Percentiles rank a stretch among this genome's conserved stretches.
These are phyloP conservation scores for Polyporus arcularius DNA, from an alignment of 768 basidiomycete genomes.

Conservation along the genomic window DNA sequence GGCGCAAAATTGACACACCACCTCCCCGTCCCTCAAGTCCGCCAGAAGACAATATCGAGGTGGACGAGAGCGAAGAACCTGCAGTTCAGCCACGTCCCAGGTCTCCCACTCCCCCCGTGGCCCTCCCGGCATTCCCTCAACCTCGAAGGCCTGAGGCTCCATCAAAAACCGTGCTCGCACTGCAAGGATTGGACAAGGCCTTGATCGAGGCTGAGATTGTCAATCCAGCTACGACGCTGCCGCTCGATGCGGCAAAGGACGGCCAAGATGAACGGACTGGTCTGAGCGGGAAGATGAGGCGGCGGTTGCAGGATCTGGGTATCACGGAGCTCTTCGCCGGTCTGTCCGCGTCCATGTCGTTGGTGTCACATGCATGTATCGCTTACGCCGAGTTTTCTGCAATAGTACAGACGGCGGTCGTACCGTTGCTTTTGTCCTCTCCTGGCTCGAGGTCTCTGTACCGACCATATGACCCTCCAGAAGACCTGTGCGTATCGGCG, in stretches of 20 bases:
- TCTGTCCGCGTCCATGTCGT: conserved; percentile 35
- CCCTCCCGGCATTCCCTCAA: conserved; percentile 69
- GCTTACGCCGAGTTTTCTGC: background rate
- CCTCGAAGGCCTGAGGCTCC: conserved; percentile 69
- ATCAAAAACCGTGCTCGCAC: conserved; percentile 65
- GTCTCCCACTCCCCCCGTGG: conserved; percentile 32
- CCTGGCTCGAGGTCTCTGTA: conserved; percentile 52
- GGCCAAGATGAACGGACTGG: conserved; percentile 46
- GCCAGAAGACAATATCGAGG: background rate
- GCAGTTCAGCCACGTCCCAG: conserved; percentile 1
- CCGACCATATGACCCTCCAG: conserved; percentile 61
- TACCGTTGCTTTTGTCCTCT: conserved; percentile 73
- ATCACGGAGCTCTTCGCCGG: conserved; percentile 90
- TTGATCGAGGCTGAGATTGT: conserved; percentile 71
- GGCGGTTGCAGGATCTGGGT: conserved; percentile 70
- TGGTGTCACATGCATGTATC: background rate
- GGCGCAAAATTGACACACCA: conserved; percentile 37
- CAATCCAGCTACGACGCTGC: conserved; percentile 48
- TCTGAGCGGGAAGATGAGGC: conserved; percentile 60
- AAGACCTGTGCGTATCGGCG: conserved; percentile 91
- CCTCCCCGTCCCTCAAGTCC: background rate
- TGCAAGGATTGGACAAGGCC: conserved; percentile 79
- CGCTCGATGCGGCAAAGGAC: conserved; percentile 43
- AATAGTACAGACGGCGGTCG: conserved; percentile 83
- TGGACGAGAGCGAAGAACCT: background rate